Evolutionary conservation across 2,329 filamentous ascomycete genomes (phyloP).

Genomic region (Acephala macrosclerotiorum): DNA sequence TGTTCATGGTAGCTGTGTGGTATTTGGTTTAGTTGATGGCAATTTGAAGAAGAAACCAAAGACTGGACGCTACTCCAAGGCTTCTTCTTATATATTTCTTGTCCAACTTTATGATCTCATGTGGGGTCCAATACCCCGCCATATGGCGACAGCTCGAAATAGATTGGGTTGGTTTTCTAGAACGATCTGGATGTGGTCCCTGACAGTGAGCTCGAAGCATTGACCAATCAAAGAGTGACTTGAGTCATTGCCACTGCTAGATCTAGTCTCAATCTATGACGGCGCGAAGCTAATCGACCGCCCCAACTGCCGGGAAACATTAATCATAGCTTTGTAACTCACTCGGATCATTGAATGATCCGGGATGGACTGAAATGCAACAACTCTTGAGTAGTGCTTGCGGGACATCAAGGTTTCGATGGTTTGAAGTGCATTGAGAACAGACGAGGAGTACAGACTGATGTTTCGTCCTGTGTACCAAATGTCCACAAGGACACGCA

Average conservation of each 20-base stretch:
- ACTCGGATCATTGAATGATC: not conserved
- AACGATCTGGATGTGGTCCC: not conserved
- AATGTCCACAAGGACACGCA: too few species aligned
- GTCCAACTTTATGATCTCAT: conserved; percentile 13
- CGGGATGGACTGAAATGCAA: not conserved
- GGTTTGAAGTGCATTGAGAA: too few species aligned
- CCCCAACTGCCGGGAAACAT: not conserved
- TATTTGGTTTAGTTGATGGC: not conserved
- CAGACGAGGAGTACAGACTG: too few species aligned
- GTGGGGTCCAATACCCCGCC: not conserved
- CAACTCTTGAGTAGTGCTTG: not conserved
- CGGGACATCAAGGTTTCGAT: not conserved
- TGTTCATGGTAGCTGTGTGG: conserved; percentile 20
- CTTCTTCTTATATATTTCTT: not conserved
- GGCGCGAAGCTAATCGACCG: not conserved
- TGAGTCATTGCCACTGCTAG: not conserved
- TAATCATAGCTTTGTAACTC: conserved; percentile 1
- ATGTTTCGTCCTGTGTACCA: not conserved
- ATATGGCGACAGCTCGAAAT: not conserved
- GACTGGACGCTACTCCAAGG: not conserved
- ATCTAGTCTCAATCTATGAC: not conserved
- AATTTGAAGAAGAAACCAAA: not conserved
- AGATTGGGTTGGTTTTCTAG: not conserved
- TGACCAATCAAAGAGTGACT: not conserved
- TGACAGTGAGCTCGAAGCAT: not conserved